Evolutionary conservation across 192 early-diverging fungal genomes (phyloP).

Genomic region (Chytriomyces hyalinus): DNA sequence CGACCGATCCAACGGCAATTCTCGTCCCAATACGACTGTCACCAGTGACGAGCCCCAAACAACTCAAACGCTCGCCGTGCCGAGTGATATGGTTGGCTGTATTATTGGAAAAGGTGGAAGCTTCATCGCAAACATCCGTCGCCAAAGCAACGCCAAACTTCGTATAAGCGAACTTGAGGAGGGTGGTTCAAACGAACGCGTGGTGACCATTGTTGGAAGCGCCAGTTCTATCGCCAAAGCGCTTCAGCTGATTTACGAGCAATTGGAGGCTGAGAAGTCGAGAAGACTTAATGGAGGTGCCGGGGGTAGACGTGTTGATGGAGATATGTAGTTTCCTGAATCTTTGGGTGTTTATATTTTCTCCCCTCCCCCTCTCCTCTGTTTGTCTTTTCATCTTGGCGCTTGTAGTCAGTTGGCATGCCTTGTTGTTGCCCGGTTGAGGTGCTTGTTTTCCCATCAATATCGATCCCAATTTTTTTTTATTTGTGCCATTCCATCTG

Average conservation of each 20-base stretch:
- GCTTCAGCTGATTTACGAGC: conserved; percentile 86
- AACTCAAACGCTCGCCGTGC: conserved; percentile 84
- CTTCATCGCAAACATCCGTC: conserved; percentile 48
- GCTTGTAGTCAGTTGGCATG: background rate
- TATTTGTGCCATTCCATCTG: background rate
- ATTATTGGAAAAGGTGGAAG: conserved; percentile 89
- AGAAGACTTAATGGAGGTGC: background rate
- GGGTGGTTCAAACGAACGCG: conserved; percentile 80
- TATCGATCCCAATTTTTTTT: background rate
- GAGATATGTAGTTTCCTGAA: background rate
- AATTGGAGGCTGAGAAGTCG: conserved; percentile 81
- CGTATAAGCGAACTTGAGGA: conserved; percentile 83
- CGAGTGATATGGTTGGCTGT: conserved; percentile 92
- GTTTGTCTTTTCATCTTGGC: background rate
- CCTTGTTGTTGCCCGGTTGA: background rate
- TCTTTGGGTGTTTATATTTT: background rate
- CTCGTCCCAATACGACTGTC: conserved; percentile 15
- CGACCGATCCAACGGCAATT: conserved; percentile 42
- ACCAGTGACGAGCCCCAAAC: conserved; percentile 42
- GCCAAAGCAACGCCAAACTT: conserved; percentile 61
- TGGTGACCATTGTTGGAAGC: conserved; percentile 90
- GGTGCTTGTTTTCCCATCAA: background rate
- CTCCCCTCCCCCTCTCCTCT: background rate
- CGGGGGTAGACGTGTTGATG: background rate
- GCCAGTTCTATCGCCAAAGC: conserved; percentile 88